Evolutionary conservation across 768 basidiomycete genomes (phyloP).

Genomic region (Lactarius trivialis): DNA sequence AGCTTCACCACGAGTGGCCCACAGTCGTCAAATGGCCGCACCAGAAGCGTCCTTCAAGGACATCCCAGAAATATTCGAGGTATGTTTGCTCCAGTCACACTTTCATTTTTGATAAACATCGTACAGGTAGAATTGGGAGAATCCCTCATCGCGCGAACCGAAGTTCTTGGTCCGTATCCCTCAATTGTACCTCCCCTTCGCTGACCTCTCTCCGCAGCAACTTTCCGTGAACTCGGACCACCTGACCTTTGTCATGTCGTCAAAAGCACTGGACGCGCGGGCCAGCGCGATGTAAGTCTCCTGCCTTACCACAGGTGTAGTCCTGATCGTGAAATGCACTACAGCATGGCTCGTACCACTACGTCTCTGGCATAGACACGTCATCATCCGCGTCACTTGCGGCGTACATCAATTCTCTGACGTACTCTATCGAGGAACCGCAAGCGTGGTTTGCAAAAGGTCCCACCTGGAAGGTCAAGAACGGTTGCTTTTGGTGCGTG

Average conservation of each 20-base stretch:
- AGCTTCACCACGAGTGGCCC: no score
- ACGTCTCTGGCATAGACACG: constrained; percentile 96
- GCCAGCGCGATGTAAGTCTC: constrained; percentile 75
- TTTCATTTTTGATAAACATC: constrained; percentile 6
- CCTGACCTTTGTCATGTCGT: constrained; percentile 95
- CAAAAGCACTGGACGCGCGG: constrained; percentile 79
- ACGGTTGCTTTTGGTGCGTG: constrained; percentile 86
- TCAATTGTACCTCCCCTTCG: constrained; percentile 3
- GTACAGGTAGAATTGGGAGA: constrained; percentile 83
- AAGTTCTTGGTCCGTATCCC: constrained; percentile 69
- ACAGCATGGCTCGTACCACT: constrained; percentile 94
- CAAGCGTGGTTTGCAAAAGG: constrained; percentile 89
- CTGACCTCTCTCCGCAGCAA: constrained; percentile 47
- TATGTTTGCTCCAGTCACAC: constrained; percentile 26
- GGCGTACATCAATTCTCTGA: constrained; percentile 98
- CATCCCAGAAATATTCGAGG: constrained; percentile 96
- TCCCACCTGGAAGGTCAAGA: constrained; percentile 81
- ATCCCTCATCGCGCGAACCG: constrained; percentile 81
- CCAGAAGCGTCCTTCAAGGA: constrained; percentile 81
- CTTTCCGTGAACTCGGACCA: constrained; percentile 95
- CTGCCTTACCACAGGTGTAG: constrained; percentile 4
- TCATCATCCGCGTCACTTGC: constrained; percentile 96
- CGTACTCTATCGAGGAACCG: constrained; percentile 87
- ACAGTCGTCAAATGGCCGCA: constrained; percentile 30
- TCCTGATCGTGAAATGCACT: constrained; percentile 2